phyloP scores from a whole-genome alignment of 148 eudicot genomes.

The Rhododendron simsii region DNA sequence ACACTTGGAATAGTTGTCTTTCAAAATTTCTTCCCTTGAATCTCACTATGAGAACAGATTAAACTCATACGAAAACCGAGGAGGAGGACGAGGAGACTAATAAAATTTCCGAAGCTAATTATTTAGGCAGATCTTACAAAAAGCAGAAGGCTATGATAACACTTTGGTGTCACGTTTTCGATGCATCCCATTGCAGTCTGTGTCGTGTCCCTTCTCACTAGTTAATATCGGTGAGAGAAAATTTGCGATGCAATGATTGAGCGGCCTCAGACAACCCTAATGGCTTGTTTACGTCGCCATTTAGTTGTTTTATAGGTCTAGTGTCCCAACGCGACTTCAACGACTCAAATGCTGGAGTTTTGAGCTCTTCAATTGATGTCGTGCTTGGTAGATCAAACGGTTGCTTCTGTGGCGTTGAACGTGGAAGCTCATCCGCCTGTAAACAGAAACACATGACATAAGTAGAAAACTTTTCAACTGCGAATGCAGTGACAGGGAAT shows the following conservation, averaged over 20 bases:
- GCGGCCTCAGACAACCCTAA: not conserved
- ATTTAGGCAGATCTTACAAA: not conserved
- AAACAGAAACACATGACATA: not conserved
- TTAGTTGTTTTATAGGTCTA: constrained; percentile 6
- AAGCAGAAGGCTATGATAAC: not conserved
- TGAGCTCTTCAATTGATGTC: constrained; percentile 15
- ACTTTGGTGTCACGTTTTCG: not conserved
- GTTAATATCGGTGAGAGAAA: not conserved
- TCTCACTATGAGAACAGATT: not conserved
- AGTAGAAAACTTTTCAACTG: not conserved
- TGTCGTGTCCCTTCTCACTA: not conserved
- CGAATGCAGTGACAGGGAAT: not conserved
- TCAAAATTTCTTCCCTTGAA: not conserved
- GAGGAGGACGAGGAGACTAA: not conserved
- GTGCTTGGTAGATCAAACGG: constrained; percentile 7
- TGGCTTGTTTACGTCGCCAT: constrained; percentile 4
- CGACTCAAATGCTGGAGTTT: constrained; percentile 16
- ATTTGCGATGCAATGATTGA: not conserved
- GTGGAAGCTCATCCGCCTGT: constrained; percentile 14
- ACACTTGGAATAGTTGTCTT: not conserved
- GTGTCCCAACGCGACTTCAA: constrained; percentile 5
- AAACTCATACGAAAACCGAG: not conserved
- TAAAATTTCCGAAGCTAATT: not conserved
- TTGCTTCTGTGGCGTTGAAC: not conserved
- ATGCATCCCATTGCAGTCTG: not conserved